Base-by-base conservation (phyloP, 805 yeast species). In the Brettanomyces custersianus region DNA sequence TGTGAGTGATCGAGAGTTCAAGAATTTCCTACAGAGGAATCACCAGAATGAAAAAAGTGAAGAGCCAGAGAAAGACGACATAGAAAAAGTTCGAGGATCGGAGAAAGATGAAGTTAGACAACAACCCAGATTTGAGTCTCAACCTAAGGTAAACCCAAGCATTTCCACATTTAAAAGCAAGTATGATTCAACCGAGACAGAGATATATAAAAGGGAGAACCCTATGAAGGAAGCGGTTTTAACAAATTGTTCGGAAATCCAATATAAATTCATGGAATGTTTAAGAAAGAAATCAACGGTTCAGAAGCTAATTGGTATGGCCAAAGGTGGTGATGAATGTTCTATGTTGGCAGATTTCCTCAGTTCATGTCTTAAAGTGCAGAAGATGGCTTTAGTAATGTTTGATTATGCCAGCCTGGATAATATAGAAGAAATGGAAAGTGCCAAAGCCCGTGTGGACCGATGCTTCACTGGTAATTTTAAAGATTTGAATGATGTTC, bases 161-260 rank as follows among this genome's bases (percentile, higher is more conserved):
- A 22, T 22, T 29, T 24, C 18, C 36, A 33, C 30, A 38, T 41
- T 31, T 30, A 28, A 28, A 28, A 24, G 37, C 35, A 17, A 31
- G 28, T 40, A 37, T 23, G 5, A 46, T 26, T 32, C 35, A 11
- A 36, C 35, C 5, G 48, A 46, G 22, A 37, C 54, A n/a, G 57
- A 55, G 4, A 42, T 35, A 5, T 60, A 59, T 39, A 44, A 45
- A 29, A 46, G 62, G 20, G 46, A 46, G 20, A 46, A 55, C 33
- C 46, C 52, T 3, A 32, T 46, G 9, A 42, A 44, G 13, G 59
- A 55, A 38, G 50, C 57, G 2, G 52, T 57, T 2, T 37, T 49
- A 4, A 48, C 50, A 10, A 60, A 60, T 38, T 60, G 65, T 36
- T 45, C 61, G 11, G 65, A 59, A 35, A 41, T 57, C 4, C 60